phyloP scores from a whole-genome alignment of 2,329 filamentous ascomycete species.

The Colletotrichum sp. region DNA sequence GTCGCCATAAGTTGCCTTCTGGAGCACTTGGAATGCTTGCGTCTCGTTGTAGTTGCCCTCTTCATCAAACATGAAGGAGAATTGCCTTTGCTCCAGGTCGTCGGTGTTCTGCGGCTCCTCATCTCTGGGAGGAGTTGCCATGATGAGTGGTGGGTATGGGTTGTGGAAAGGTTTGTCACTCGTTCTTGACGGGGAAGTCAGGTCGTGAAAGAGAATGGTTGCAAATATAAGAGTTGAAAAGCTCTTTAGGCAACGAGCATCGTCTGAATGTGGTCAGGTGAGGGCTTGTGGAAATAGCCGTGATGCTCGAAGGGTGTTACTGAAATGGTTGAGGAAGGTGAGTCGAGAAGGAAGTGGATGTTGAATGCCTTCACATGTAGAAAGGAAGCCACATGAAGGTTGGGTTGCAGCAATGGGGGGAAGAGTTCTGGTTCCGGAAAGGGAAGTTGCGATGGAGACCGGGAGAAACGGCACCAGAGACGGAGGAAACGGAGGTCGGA shows the following conservation, averaged over 20 bases:
- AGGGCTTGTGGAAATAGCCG: too few species aligned
- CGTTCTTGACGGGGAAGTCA: background rate
- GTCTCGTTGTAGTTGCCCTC: too few species aligned
- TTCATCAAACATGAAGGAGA: too few species aligned
- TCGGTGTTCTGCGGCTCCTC: too few species aligned
- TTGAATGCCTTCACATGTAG: background rate
- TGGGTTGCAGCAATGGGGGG: background rate
- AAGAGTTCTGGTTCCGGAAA: background rate
- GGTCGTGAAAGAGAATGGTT: background rate
- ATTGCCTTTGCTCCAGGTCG: too few species aligned
- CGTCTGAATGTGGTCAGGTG: too few species aligned
- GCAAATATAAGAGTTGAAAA: background rate
- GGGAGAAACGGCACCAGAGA: too few species aligned
- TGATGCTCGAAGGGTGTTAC: too few species aligned
- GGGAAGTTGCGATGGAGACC: background rate
- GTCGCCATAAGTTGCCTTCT: background rate
- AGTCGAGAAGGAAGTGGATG: background rate
- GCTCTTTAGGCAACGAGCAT: background rate
- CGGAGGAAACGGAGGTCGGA: too few species aligned
- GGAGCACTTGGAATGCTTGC: too few species aligned
- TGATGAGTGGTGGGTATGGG: background rate
- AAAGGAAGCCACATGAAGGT: background rate
- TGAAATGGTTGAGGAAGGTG: too few species aligned
- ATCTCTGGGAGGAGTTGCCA: background rate
- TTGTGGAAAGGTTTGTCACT: too few species aligned